Evolutionary conservation across 2,329 filamentous ascomycete genomes (phyloP).

Genomic region (Trichoderma atroviride): DNA sequence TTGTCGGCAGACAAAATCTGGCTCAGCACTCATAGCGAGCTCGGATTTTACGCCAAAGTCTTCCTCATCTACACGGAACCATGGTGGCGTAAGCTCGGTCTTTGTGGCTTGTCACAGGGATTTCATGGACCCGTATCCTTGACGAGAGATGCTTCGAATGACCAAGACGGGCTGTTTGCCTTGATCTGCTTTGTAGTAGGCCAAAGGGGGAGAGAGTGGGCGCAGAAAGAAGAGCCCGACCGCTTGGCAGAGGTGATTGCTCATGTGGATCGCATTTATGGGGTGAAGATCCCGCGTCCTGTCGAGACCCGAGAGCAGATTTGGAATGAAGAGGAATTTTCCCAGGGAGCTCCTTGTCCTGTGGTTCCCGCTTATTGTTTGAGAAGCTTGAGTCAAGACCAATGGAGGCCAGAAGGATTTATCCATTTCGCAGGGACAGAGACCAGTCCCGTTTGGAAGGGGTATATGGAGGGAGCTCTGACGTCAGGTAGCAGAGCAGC

Average conservation of each 20-base stretch:
- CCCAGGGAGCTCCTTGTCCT: slow-evolving; percentile 41
- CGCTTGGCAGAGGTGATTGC: slow-evolving; percentile 39
- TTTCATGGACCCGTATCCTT: slow-evolving; percentile 43
- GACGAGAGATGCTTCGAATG: slow-evolving; percentile 44
- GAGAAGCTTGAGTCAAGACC: slow-evolving; percentile 34
- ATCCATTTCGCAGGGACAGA: slow-evolving; percentile 56
- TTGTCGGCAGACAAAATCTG: slow-evolving; percentile 43
- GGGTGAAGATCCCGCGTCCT: slow-evolving; percentile 23
- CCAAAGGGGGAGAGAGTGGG: slow-evolving; percentile 35
- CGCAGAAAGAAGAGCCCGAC: slow-evolving; percentile 28
- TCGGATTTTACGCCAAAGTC: slow-evolving; percentile 51
- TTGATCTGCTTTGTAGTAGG: slow-evolving; percentile 49
- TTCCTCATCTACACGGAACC: slow-evolving; percentile 38
- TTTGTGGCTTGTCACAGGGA: slow-evolving; percentile 14
- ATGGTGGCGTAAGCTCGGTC: slow-evolving; percentile 41
- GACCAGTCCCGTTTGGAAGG: slow-evolving; percentile 52
- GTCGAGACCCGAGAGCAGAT: slow-evolving; percentile 5
- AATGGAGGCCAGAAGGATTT: slow-evolving; percentile 42
- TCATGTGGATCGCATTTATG: slow-evolving; percentile 36
- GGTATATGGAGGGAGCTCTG: slow-evolving; percentile 56
- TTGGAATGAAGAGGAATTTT: slow-evolving; percentile 36
- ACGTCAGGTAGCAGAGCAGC: slow-evolving; percentile 48
- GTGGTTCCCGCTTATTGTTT: slow-evolving; percentile 39
- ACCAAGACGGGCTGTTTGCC: slow-evolving; percentile 35
- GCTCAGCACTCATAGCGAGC: slow-evolving; percentile 40